phyloP scores from a whole-genome alignment of 345 rosid genomes.

The Salix purpurea region DNA sequence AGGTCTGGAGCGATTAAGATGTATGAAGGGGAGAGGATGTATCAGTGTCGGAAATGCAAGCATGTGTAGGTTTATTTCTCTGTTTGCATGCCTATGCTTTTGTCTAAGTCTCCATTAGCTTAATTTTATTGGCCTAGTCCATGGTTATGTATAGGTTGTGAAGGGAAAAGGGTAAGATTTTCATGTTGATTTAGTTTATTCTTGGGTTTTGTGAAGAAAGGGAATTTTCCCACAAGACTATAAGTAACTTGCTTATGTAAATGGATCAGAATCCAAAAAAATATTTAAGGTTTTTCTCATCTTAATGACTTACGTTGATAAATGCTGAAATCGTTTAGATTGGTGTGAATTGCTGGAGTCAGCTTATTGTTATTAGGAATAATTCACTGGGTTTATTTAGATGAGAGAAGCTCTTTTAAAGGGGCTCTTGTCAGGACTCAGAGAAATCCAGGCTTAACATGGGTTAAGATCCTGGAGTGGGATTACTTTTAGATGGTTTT shows the following conservation, averaged over 20 bases:
- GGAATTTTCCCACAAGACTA: neutral
- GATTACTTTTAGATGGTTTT: neutral
- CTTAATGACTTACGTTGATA: neutral
- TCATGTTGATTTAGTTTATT: neutral
- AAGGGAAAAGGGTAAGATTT: neutral
- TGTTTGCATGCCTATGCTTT: neutral
- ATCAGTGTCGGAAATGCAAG: conserved; percentile 77
- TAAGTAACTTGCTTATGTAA: neutral
- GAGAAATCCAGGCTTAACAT: neutral
- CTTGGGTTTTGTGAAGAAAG: neutral
- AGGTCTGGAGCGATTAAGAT: conserved; percentile 85
- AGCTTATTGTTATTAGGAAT: neutral
- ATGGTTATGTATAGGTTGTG: neutral
- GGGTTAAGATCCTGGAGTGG: neutral
- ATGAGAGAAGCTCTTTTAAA: neutral
- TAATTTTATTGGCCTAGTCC: neutral
- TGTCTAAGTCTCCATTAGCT: neutral
- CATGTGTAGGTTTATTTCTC: conserved; percentile 39
- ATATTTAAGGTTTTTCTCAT: neutral
- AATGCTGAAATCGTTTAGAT: neutral
- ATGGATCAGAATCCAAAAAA: neutral
- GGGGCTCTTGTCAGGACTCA: neutral
- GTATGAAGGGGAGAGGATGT: conserved; percentile 91
- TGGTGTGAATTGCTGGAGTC: neutral
- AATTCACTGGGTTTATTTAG: neutral